A percentile compares a stretch with the other conserved stretches of the same genome.
Conservation (phyloP, 371 early-diverging fungal genomes). For the Mucor indicus region DNA sequence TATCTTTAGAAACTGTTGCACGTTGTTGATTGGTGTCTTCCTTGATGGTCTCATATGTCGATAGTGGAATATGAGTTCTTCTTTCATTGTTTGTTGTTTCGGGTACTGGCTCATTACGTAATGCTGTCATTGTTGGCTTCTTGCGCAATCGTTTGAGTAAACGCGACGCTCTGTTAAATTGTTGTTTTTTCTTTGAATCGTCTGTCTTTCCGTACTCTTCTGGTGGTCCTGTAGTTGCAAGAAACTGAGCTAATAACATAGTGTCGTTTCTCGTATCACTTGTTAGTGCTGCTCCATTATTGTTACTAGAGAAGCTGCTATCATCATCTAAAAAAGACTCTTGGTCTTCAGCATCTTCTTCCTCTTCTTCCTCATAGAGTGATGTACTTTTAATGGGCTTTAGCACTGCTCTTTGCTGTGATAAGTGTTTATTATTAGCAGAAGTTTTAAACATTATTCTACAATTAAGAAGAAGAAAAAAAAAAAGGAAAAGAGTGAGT, state of each 20-base stretch:
- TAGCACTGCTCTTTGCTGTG: conserved; percentile 12
- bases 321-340: neutral
- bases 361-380: conserved; percentile 7
- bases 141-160: conserved; percentile 29
- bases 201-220: conserved; percentile 25
- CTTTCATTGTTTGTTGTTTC: conserved; percentile 1
- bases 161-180: conserved; percentile 30
- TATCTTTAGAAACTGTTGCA: too few relatives aligned
- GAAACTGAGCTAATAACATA: conserved; percentile 31
- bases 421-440: conserved; percentile 1
- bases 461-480: neutral
- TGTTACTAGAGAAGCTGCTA: neutral
- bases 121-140: conserved; percentile 11
- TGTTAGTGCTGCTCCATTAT: neutral
- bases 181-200: conserved; percentile 2
- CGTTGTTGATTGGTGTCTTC: too few relatives aligned
- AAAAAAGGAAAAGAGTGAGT: neutral
- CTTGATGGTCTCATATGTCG: conserved; percentile 6
- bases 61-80: conserved; percentile 12
- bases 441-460: conserved; percentile 9
- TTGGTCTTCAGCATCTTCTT: conserved; percentile 1
- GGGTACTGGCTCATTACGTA: too few relatives aligned
- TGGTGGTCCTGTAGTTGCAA: conserved; percentile 38
- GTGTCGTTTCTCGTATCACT: conserved; percentile 19
- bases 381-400: conserved; percentile 8